Base-by-base conservation (phyloP, 139 green algal genomes). In the Volvox reticuliferus region DNA sequence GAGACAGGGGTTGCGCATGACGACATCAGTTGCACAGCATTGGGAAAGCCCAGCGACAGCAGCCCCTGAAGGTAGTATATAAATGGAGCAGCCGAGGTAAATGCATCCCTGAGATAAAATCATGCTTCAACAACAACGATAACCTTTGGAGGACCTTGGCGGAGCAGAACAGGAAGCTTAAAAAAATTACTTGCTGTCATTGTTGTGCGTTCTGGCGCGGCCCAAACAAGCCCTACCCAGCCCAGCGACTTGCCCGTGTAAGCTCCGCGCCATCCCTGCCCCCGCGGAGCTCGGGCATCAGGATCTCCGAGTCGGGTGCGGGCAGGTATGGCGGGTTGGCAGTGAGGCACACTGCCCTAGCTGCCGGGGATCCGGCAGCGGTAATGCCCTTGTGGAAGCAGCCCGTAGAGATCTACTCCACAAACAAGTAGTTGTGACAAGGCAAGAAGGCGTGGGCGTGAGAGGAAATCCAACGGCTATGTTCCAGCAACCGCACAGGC, bases 251-350 rank as follows among this genome's bases (percentile, higher is more conserved):
- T n/a, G 85, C 87, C 76, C 91, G 35, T 0, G 94, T 96, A 9
- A 96, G 76, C 33, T 79, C 82, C 0, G 91, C 88, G 17, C 94
- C 94, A 62, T 96, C 94, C 12, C 30, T 17, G 62, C 93, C 94
- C 12, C 94, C 94, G 68, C 89, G 86, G 65, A 96, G 91, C 77
- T 80, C 93, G 1, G 94, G 94, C 92, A 96, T 95, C 36, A 96
- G 86, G 30, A 96, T 91, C 62, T 95, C 61, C 13, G 76, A 28
- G 61, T 86, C 87, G 3, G 87, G 87, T 0, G 93, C 92, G 9
- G 94, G 92, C 2, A 96, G 82, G 81, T 96, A 96, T 17, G 94
- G 94, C 30, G 94, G 94, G 77, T 96, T 96, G 55, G 92, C 71
- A 9, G 95, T 88, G 2, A 96, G 85, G 61, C 87, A 94, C 24